Conservation (phyloP, 2,329 filamentous ascomycete species). For the Pseudocercospora macadamiae region DNA sequence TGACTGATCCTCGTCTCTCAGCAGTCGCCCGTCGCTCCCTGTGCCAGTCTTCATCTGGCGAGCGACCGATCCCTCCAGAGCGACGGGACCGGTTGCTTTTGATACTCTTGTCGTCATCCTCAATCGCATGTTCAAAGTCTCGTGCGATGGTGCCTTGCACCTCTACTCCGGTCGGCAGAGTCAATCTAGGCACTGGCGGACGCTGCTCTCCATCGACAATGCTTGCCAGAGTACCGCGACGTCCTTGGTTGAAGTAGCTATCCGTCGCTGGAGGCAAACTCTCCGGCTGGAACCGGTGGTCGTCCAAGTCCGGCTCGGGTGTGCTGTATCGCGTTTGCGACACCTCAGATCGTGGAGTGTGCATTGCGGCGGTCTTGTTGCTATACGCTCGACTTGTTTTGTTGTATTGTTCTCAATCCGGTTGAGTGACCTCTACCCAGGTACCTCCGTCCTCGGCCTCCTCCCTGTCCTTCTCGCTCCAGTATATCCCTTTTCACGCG, state of each 20-base stretch:
- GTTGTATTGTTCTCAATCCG: neutral
- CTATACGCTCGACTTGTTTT: neutral
- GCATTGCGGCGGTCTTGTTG: conserved; percentile 40
- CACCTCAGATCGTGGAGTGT: conserved; percentile 67
- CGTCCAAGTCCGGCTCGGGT: conserved; percentile 79
- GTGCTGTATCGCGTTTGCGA: conserved; percentile 70
- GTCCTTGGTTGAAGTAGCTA: conserved; percentile 32
- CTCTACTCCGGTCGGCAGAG: conserved; percentile 44
- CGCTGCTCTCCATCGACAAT: conserved; percentile 50
- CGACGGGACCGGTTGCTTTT: conserved; percentile 59
- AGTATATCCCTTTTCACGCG: conserved; percentile 11
- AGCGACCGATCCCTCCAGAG: conserved; percentile 34
- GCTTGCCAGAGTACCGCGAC: conserved; percentile 75
- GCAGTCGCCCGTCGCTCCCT: conserved; percentile 27
- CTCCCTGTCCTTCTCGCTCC: conserved; percentile 10
- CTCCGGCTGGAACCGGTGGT: conserved; percentile 73
- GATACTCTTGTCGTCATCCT: conserved; percentile 70
- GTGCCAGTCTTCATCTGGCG: conserved; percentile 39
- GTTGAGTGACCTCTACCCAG: neutral
- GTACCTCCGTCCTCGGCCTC: neutral
- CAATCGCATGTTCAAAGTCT: conserved; percentile 87
- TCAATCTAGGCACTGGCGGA: conserved; percentile 50
- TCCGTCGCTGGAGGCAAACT: conserved; percentile 62
- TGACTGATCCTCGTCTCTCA: conserved; percentile 30
- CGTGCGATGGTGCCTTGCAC: conserved; percentile 56